Evolutionary conservation across 1,284 basidiomycete genomes (phyloP).

Genomic region (Earliella scabrosa): DNA sequence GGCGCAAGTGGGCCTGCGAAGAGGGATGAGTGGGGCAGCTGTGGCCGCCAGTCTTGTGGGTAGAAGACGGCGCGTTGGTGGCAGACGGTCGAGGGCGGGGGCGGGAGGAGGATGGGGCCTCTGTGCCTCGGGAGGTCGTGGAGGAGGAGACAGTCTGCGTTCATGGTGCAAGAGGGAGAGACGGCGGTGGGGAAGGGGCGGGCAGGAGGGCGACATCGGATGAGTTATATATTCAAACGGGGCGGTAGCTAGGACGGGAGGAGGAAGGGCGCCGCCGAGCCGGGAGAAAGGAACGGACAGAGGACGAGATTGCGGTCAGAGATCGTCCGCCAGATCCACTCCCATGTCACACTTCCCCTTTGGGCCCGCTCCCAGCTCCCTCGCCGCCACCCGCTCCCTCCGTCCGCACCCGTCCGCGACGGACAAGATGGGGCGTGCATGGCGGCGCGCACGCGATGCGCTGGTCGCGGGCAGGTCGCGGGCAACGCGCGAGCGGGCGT

Average conservation of each 20-base stretch:
- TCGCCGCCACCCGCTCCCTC: neutral
- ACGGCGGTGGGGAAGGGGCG: conserved; percentile 6
- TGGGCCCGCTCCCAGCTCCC: neutral
- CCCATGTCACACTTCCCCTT: conserved; percentile 2
- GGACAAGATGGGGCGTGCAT: neutral
- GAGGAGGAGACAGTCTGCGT: conserved; percentile 20
- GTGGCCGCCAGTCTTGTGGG: conserved; percentile 12
- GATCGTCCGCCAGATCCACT: neutral
- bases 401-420: neutral
- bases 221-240: conserved; percentile 22
- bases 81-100: conserved; percentile 3
- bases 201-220: conserved; percentile 19
- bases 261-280: conserved; percentile 23
- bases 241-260: conserved; percentile 21
- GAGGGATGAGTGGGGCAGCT: conserved; percentile 23
- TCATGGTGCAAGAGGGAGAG: conserved; percentile 16
- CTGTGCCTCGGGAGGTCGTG: conserved; percentile 19
- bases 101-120: conserved; percentile 5
- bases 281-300: conserved; percentile 16
- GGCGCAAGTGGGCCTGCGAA: conserved; percentile 23
- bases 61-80: conserved; percentile 10
- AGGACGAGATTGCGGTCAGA: conserved; percentile 4
- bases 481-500: neutral
- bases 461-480: neutral
- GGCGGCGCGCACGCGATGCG: neutral